phyloP scores from a whole-genome alignment of 306 rosid species.

The Malus orientalis region DNA sequence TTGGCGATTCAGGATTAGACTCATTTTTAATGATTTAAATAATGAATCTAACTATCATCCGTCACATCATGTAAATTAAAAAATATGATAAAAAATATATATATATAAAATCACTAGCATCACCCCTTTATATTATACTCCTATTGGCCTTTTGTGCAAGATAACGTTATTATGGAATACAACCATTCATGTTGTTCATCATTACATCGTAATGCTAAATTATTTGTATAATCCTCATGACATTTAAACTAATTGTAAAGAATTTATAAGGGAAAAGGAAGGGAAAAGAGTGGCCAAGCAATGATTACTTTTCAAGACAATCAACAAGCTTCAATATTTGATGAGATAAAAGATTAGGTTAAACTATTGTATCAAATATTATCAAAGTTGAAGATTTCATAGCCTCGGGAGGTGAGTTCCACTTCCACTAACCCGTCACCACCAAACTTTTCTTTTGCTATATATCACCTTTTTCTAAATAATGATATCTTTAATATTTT shows the following conservation, averaged over 20 bases:
- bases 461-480: constrained; percentile 7
- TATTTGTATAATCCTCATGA: constrained; percentile 1
- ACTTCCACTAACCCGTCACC: constrained; percentile 1
- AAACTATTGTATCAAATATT: not conserved
- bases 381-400: constrained; percentile 1
- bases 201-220: not conserved
- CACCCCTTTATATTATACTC: too few relatives aligned
- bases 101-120: too few relatives aligned
- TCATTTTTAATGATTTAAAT: too few relatives aligned
- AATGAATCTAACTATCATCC: too few relatives aligned
- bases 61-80: too few relatives aligned
- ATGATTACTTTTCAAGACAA: constrained; percentile 12
- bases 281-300: constrained; percentile 2
- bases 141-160: not conserved
- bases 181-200: constrained; percentile 15
- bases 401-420: constrained; percentile 10
- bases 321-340: not conserved
- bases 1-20: too few relatives aligned
- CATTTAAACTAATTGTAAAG: constrained; percentile 2
- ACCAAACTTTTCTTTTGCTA: constrained; percentile 6
- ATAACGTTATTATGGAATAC: not conserved
- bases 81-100: too few relatives aligned
- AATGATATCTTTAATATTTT: not conserved
- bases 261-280: not conserved
- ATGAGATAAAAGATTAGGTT: too few relatives aligned